Base-by-base conservation (phyloP, 1,284 basidiomycete species). In the Thelephora terrestris region DNA sequence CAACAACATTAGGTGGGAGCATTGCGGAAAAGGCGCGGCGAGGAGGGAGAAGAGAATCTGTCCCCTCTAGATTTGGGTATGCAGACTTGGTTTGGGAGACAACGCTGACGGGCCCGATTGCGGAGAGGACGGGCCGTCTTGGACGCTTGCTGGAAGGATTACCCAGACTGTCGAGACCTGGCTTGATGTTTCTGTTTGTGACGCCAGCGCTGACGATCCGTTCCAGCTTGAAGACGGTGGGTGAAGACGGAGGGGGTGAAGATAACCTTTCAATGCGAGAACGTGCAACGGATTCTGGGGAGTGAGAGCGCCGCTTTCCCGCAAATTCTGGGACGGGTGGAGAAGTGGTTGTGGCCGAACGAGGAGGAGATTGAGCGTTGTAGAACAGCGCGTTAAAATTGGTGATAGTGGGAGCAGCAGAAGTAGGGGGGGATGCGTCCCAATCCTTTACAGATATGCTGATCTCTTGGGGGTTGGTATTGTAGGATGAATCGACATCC, bases 1-100 rank as follows among this genome's bases (percentile, higher is more conserved):
- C 66, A 49, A 68, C 58, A 51, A 68, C 39, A 56, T 71, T 66
- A 50, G 79, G 71, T 37, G 81, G 73, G 35, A 84, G 65, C 65
- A 85, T 73, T 4, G 85, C 84, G 43, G 81, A 86, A 62, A 89
- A 85, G 1, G 80, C 85, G 36, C 85, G 78, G 29, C 86, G 78
- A 24, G 76, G 75, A 2, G 71, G 74, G 12, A 73, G 58, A 17
- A 62, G 64, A 6, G 58, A 50, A 1, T 50, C 45, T 12, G 55
- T 51, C 43, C 55, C 44, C 12, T 56, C 52, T 18, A 57, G 24
- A 9, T 48, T 49, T 6, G 56, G 57, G 51, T 56, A 55, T 14
- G 62, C 74, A 7, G 73, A 75, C 38, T 68, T 53, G 29, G 56
- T 55, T 36, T 45, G 53, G 29, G 53, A 64, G 24, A 61, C 46